A percentile compares a stretch with the other conserved stretches of the same genome.
Conservation (phyloP, 768 basidiomycete species). For the Russula virescens region DNA sequence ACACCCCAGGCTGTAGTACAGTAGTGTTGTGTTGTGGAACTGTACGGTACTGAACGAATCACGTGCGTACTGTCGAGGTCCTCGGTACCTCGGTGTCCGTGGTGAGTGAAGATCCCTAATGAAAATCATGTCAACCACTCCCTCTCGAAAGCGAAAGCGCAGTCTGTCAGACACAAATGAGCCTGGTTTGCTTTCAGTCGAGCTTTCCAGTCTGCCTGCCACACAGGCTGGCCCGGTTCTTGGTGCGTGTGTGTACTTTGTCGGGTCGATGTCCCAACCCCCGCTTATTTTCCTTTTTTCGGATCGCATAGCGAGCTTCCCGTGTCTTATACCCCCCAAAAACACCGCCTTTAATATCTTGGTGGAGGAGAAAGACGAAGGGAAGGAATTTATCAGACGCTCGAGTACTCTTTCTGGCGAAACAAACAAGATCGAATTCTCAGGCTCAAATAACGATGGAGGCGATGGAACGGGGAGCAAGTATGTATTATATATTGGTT, state of each 20-base stretch:
- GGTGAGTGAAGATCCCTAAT: too few relatives aligned
- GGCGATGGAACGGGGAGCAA: conserved; percentile 56
- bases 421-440: conserved; percentile 78
- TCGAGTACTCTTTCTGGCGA: conserved; percentile 66
- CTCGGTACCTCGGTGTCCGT: too few relatives aligned
- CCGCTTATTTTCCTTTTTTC: not conserved
- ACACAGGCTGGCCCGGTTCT: conserved; percentile 46
- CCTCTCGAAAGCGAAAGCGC: conserved; percentile 43
- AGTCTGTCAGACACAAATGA: conserved; percentile 31
- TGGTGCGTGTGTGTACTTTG: conserved; percentile 34
- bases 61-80: too few relatives aligned
- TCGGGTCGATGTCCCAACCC: not conserved
- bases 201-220: conserved; percentile 33
- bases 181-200: conserved; percentile 34
- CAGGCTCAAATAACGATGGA: conserved; percentile 53
- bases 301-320: conserved; percentile 50
- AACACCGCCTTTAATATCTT: conserved; percentile 61
- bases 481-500: conserved; percentile 37
- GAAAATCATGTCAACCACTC: not conserved
- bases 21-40: too few relatives aligned
- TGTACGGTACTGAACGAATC: too few relatives aligned
- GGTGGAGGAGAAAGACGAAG: conserved; percentile 32
- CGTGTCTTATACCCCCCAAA: conserved; percentile 52
- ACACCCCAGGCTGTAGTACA: too few relatives aligned
- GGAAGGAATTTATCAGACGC: conserved; percentile 32